Evolutionary conservation across 306 rosid genomes (phyloP).

Genomic region (Vigna hirtella): DNA sequence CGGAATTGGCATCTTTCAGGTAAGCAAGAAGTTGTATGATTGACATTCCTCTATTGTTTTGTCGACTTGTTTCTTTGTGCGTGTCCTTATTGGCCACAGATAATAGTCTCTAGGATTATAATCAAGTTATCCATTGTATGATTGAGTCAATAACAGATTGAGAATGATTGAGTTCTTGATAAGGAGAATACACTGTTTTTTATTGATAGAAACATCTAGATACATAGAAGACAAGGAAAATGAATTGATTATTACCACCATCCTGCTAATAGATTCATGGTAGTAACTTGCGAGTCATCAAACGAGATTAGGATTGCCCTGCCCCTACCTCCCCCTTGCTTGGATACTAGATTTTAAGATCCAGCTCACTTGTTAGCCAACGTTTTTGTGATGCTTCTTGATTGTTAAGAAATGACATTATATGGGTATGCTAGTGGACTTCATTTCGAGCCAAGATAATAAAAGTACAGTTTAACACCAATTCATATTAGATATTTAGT

Average conservation of each 20-base stretch:
- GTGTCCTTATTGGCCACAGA: background rate
- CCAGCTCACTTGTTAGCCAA: background rate
- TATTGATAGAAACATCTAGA: slow-evolving; percentile 6
- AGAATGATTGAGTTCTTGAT: slow-evolving; percentile 14
- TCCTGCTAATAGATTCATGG: slow-evolving; percentile 1
- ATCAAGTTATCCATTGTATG: background rate
- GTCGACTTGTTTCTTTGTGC: background rate
- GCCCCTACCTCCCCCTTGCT: background rate
- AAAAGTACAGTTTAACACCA: background rate
- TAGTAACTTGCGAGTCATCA: background rate
- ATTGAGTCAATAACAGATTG: background rate
- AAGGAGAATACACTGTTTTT: background rate
- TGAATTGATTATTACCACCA: slow-evolving; percentile 26
- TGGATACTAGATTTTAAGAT: background rate
- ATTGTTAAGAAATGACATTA: slow-evolving; percentile 5
- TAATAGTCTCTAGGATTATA: background rate
- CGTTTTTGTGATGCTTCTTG: background rate
- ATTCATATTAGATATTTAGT: background rate
- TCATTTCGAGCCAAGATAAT: slow-evolving; percentile 17
- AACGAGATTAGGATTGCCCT: background rate
- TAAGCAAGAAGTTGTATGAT: slow-evolving; percentile 44
- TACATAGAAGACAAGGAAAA: background rate
- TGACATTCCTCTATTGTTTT: slow-evolving; percentile 4
- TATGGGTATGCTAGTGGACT: slow-evolving; percentile 11
- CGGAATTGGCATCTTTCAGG: slow-evolving; percentile 92